A percentile compares a stretch with the other conserved stretches of the same genome.
These are phyloP conservation scores for Acorus gramineus DNA, from an alignment of 106 monocot genomes.

Conservation along the genomic window DNA sequence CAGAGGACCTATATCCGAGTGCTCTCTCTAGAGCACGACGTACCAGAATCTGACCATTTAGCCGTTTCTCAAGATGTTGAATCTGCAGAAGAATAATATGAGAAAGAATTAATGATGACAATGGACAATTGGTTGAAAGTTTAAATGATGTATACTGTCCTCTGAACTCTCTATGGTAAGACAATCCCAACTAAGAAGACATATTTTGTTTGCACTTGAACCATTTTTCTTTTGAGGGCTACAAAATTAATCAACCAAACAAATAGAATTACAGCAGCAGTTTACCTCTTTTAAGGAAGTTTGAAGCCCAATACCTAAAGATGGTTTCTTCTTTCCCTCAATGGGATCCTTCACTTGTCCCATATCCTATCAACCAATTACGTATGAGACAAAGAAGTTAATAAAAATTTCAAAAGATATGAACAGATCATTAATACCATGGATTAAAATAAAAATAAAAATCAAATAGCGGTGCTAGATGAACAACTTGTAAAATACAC, in stretches of 20 bases:
- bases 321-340: slow-evolving; percentile 18
- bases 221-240: not conserved
- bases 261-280: not conserved
- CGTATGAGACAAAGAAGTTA: not conserved
- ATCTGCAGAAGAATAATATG: slow-evolving; percentile 36
- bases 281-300: slow-evolving; percentile 79
- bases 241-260: not conserved
- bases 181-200: no score
- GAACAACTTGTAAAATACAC: no score
- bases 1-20: slow-evolving; percentile 42
- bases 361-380: slow-evolving; percentile 29
- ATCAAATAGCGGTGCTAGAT: no score
- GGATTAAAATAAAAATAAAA: not conserved
- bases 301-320: slow-evolving; percentile 18
- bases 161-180: not conserved
- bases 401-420: not conserved
- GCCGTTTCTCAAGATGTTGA: slow-evolving; percentile 57
- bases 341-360: slow-evolving; percentile 14
- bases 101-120: not conserved
- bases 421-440: not conserved
- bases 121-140: not conserved
- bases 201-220: not conserved
- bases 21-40: slow-evolving; percentile 64
- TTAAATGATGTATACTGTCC: not conserved
- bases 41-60: slow-evolving; percentile 57